Conservation (phyloP, 495 filamentous ascomycete species). For the Cairneyella variabilis region DNA sequence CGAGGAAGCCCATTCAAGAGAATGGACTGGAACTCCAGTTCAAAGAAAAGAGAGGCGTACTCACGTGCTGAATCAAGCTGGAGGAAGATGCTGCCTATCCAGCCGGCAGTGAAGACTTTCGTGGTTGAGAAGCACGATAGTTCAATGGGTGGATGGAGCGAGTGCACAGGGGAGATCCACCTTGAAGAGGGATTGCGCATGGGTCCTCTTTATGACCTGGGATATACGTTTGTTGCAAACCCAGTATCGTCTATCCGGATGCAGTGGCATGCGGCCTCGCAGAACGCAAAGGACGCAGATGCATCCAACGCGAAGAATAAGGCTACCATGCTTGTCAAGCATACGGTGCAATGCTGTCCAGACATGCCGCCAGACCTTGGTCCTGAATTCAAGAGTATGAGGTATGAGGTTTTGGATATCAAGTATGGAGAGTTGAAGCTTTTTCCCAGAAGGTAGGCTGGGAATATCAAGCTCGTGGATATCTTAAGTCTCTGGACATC, state of each 20-base stretch:
- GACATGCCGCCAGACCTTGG: too few relatives aligned
- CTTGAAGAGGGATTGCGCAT: slow-evolving; percentile 1
- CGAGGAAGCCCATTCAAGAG: background rate
- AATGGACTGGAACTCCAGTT: background rate
- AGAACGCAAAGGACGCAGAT: too few relatives aligned
- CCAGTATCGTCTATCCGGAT: background rate
- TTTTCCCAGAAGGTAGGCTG: too few relatives aligned
- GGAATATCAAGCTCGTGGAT: too few relatives aligned
- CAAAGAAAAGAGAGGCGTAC: background rate
- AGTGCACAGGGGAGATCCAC: background rate
- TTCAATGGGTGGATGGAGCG: background rate
- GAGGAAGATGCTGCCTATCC: slow-evolving; percentile 9
- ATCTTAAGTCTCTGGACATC: too few relatives aligned
- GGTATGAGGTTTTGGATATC: too few relatives aligned
- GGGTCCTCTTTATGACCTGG: slow-evolving; percentile 8
- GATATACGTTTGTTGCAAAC: background rate
- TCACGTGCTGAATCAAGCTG: slow-evolving; percentile 12
- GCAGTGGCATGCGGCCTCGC: too few relatives aligned
- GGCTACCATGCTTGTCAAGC: too few relatives aligned
- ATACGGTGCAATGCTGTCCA: too few relatives aligned
- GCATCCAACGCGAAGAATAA: too few relatives aligned
- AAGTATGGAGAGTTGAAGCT: too few relatives aligned
- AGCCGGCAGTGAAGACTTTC: slow-evolving; percentile 1
- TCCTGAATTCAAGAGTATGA: too few relatives aligned
- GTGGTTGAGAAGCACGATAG: background rate